A percentile compares a stretch with the other conserved stretches of the same genome.
Evolutionary conservation across 441 rosid genomes (phyloP).

Genomic region (Manihot esculenta): DNA sequence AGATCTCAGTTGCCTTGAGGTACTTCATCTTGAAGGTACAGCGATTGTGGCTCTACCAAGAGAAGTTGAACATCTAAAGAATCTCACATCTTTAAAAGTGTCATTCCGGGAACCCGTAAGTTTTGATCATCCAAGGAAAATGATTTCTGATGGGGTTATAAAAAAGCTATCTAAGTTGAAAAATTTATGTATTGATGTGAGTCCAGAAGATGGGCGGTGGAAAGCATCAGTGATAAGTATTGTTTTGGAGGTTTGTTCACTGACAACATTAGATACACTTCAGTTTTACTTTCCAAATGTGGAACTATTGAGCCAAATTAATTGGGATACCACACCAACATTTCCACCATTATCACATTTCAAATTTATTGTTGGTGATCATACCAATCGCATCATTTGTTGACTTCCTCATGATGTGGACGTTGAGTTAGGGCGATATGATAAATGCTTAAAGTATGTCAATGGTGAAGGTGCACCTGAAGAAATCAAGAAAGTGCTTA

Average conservation of each 20-base stretch:
- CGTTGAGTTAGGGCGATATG: slow-evolving; percentile 6
- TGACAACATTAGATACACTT: not conserved
- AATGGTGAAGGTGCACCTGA: slow-evolving; percentile 17
- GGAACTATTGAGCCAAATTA: not conserved
- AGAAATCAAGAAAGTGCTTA: slow-evolving; percentile 2
- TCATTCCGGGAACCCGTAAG: not conserved
- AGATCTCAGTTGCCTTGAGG: slow-evolving; percentile 22
- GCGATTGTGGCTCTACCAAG: slow-evolving; percentile 9
- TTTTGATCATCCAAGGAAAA: not conserved
- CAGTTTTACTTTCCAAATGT: slow-evolving; percentile 6
- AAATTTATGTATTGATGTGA: slow-evolving; percentile 20
- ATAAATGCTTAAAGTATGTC: slow-evolving; percentile 21
- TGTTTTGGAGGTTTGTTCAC: slow-evolving; percentile 1
- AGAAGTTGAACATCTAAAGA: not conserved
- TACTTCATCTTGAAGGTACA: slow-evolving; percentile 29
- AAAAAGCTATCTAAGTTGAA: not conserved
- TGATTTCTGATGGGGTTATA: slow-evolving; percentile 12
- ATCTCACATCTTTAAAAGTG: not conserved
- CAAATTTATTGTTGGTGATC: slow-evolving; percentile 23
- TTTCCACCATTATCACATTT: not conserved
- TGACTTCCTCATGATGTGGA: slow-evolving; percentile 18
- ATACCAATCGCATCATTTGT: slow-evolving; percentile 21
- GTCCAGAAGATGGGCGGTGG: slow-evolving; percentile 14
- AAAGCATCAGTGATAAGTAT: slow-evolving; percentile 14
- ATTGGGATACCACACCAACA: not conserved